These are phyloP conservation scores for Keithomyces neogunnii DNA, from an alignment of 2,329 filamentous ascomycete species.

Conservation along the genomic window DNA sequence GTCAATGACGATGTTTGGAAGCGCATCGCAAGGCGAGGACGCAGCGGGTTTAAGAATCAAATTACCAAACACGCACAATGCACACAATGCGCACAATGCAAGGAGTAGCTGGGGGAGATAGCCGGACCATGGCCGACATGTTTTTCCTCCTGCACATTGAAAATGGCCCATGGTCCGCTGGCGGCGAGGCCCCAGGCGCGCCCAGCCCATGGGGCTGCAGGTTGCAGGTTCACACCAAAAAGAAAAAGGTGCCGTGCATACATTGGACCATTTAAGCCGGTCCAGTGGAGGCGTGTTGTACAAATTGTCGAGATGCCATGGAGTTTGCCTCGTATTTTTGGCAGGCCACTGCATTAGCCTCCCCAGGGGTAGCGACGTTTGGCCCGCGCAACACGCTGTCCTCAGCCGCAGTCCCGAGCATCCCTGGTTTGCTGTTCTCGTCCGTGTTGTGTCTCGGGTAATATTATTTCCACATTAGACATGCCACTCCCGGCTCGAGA, in stretches of 20 bases:
- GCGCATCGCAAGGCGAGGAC: background rate
- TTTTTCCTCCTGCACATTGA: background rate
- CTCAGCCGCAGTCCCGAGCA: constrained; percentile 6
- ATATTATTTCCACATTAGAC: background rate
- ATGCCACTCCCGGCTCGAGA: no score
- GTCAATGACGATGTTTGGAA: background rate
- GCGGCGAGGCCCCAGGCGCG: background rate
- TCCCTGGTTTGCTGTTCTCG: background rate
- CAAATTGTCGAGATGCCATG: background rate
- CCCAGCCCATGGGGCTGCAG: background rate
- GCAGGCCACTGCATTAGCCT: constrained; percentile 4
- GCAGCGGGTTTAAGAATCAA: background rate
- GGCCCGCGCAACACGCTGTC: background rate
- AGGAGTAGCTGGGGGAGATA: background rate
- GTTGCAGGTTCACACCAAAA: constrained; percentile 1
- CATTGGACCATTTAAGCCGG: background rate
- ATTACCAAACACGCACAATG: no score
- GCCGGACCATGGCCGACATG: background rate
- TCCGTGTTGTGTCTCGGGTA: background rate
- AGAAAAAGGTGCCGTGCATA: background rate
- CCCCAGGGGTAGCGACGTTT: constrained; percentile 1
- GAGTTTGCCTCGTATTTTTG: constrained; percentile 11
- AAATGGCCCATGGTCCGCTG: background rate
- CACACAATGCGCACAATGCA: background rate
- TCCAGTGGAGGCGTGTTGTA: constrained; percentile 2